Conservation (phyloP, 73 alveolate genomes). For the Paramecium sonneborni region DNA sequence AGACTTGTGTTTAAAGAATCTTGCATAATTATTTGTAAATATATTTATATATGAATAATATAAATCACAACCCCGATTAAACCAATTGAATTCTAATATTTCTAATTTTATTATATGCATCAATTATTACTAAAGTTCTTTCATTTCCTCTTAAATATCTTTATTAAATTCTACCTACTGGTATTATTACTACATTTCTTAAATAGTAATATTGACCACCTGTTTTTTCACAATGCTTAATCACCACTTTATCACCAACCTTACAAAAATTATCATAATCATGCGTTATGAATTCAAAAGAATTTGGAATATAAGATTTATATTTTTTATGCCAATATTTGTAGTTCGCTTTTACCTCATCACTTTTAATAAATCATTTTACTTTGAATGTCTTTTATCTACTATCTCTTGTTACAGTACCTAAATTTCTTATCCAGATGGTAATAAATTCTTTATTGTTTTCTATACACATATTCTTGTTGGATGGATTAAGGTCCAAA, state of each 20-base stretch:
- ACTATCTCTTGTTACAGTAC: slow-evolving; percentile 14
- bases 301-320: not conserved
- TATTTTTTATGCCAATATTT: slow-evolving; percentile 43
- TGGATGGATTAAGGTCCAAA: slow-evolving; percentile 30
- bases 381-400: not conserved
- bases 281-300: slow-evolving; percentile 6
- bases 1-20: not conserved
- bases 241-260: slow-evolving; percentile 52
- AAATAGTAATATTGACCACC: not conserved
- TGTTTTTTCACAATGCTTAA: slow-evolving; percentile 12
- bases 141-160: not conserved
- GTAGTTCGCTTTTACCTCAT: not conserved
- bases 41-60: not conserved
- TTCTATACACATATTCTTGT: not conserved
- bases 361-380: not conserved
- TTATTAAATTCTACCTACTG: slow-evolving; percentile 36
- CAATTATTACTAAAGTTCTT: slow-evolving; percentile 8
- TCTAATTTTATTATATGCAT: not conserved
- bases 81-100: not conserved
- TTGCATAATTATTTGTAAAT: not conserved
- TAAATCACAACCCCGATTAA: not conserved
- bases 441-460: slow-evolving; percentile 27
- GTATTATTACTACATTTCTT: not conserved
- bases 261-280: slow-evolving; percentile 41
- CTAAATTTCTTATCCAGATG: slow-evolving; percentile 47